Evolutionary conservation across 1,284 basidiomycete species (phyloP), one percentile per base, ranked within the genome.

Genomic region (Xerocomus minutiporus): DNA sequence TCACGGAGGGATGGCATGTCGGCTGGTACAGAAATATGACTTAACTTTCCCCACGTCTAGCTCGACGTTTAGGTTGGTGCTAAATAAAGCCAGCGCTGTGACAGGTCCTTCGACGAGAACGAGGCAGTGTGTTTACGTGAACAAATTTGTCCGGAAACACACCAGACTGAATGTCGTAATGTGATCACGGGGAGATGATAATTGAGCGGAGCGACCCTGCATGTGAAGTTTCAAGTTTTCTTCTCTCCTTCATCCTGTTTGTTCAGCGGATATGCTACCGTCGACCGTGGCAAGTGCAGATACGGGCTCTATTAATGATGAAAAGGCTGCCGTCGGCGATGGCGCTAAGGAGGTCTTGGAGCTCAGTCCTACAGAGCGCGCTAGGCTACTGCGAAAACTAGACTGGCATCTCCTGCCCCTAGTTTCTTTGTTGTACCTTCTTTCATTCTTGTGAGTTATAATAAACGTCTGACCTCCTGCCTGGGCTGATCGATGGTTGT

Each of bases 351-450:
- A 53, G 45, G 32, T 42, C 5, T 38, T 53, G 38, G 57, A 59
- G 31, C 45, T 64, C 40, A 59, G 60, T 11, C 64, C 70, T 38
- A 56, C 44, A 17, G 72, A 74, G 52, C 66, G 64, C 36, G 56
- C 62, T 15, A 71, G 62, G 48, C 61, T 79, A 8, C 60, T 80
- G 51, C 68, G 76, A 46, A 82, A 80, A 60, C 63, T 81, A 42
- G 80, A 82, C 53, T 56, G 68, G 51, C 74, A 80, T 57, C 59
- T 82, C 8, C 57, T 81, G 29, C 80, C 80, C 4, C 71, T 79
- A 32, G 71, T 81, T 39, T 75, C 77, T 7, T 60, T 84, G 26
- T 69, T 86, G n/a, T 85, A 85, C 62, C 73, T 86, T 39, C 73
- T 80, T 51, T 80, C 75, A 2, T 81, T 80, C 61, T 59, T 80